Evolutionary conservation across 2,329 filamentous ascomycete species (phyloP).

Genomic region (Hymenoscyphus infarciens): DNA sequence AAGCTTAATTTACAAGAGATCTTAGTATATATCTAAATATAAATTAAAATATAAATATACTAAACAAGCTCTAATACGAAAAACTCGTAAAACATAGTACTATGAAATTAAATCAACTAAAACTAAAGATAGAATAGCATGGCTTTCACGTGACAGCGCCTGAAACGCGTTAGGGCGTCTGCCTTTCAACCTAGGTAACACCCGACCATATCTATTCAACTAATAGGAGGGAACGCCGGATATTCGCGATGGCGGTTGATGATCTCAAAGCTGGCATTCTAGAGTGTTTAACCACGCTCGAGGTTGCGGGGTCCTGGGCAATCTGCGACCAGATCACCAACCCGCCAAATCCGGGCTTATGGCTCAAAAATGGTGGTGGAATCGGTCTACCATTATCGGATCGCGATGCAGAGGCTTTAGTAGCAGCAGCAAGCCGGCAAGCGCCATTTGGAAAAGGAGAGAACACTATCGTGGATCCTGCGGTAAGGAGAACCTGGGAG

Average conservation of each 20-base stretch:
- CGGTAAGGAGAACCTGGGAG: slow-evolving; percentile 43
- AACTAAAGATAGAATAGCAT: too few relatives aligned
- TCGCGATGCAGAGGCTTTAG: neutral
- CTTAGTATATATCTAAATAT: too few relatives aligned
- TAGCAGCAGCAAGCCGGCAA: neutral
- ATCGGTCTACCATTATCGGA: neutral
- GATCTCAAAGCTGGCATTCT: neutral
- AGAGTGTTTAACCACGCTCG: neutral
- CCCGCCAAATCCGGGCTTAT: neutral
- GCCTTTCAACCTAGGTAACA: too few relatives aligned
- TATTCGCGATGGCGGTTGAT: neutral
- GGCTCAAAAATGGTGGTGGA: neutral
- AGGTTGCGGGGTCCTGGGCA: neutral
- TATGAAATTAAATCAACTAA: too few relatives aligned
- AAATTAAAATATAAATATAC: too few relatives aligned
- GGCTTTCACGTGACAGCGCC: too few relatives aligned
- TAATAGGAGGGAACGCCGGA: too few relatives aligned
- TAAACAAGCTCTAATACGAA: too few relatives aligned
- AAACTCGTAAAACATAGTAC: too few relatives aligned
- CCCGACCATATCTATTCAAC: too few relatives aligned
- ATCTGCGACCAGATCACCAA: neutral
- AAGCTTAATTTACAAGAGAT: too few relatives aligned
- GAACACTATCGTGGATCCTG: slow-evolving; percentile 39
- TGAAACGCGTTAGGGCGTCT: too few relatives aligned
- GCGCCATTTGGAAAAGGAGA: neutral